These are phyloP conservation scores for Boletus subcaerulescens DNA, from an alignment of 768 basidiomycete species.

Conservation along the genomic window DNA sequence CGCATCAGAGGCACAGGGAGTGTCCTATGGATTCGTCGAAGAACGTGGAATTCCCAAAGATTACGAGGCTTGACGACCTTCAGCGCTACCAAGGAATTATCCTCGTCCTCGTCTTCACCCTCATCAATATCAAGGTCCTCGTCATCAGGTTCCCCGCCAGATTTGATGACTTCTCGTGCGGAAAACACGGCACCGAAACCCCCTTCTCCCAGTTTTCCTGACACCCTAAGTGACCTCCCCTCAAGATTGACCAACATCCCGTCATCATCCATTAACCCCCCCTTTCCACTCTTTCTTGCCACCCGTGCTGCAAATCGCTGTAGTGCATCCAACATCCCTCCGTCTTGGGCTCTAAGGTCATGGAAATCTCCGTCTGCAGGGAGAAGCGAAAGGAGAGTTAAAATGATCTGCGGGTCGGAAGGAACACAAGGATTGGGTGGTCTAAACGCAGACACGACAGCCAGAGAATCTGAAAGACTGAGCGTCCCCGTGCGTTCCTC, in stretches of 20 bases:
- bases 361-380: conserved; percentile 59
- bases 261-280: conserved; percentile 34
- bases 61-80: conserved; percentile 90
- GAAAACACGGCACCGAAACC: conserved; percentile 97
- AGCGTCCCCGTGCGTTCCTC: conserved; percentile 65
- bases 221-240: conserved; percentile 63
- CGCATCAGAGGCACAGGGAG: conserved; percentile 57
- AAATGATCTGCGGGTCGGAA: conserved; percentile 63
- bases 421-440: conserved; percentile 90
- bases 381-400: conserved; percentile 60
- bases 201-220: conserved; percentile 92
- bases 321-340: conserved; percentile 61
- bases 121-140: conserved; percentile 45
- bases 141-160: conserved; percentile 40
- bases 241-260: conserved; percentile 58
- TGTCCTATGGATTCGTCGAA: conserved; percentile 70
- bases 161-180: conserved; percentile 53
- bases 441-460: conserved; percentile 59
- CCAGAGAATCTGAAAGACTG: conserved; percentile 62
- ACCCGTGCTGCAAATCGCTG: conserved; percentile 65
- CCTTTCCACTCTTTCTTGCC: conserved; percentile 33
- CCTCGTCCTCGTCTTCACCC: conserved; percentile 54
- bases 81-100: conserved; percentile 66
- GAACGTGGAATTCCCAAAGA: conserved; percentile 89
- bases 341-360: conserved; percentile 53